A percentile compares a stretch with the other conserved stretches of the same genome.
Conservation (phyloP, 306 rosid genomes). For the Lotus japonicus region DNA sequence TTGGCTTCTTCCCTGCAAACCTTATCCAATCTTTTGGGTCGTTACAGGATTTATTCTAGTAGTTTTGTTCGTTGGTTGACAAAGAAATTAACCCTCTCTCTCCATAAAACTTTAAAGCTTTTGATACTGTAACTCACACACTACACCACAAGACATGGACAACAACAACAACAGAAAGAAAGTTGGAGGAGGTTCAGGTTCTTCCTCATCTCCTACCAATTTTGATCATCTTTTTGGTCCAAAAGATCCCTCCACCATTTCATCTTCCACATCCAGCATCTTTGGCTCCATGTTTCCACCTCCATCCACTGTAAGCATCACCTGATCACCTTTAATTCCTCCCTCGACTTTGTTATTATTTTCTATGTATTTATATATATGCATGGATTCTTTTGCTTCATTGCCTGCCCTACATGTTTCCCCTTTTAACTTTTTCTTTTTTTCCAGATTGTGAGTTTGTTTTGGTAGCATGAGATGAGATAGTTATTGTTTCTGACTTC, state of each 20-base stretch:
- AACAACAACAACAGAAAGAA: slow-evolving; percentile 57
- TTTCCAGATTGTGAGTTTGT: background rate
- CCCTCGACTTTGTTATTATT: background rate
- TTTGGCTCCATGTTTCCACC: slow-evolving; percentile 78
- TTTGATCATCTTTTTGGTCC: slow-evolving; percentile 92
- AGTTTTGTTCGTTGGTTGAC: slow-evolving; percentile 52
- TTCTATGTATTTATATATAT: background rate
- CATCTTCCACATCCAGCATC: slow-evolving; percentile 49
- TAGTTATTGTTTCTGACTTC: background rate
- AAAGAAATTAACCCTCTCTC: slow-evolving; percentile 10
- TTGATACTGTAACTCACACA: background rate
- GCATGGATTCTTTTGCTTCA: background rate
- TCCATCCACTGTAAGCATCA: slow-evolving; percentile 46
- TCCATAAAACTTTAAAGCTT: background rate
- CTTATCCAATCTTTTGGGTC: slow-evolving; percentile 53
- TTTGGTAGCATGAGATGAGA: background rate
- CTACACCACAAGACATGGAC: slow-evolving; percentile 41
- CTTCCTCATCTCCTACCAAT: slow-evolving; percentile 37
- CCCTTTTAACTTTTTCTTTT: background rate
- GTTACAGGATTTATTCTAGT: slow-evolving; percentile 25
- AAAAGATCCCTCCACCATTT: slow-evolving; percentile 41
- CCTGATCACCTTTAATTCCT: background rate
- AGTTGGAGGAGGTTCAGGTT: slow-evolving; percentile 18
- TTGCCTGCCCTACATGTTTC: background rate
- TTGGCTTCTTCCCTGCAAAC: slow-evolving; percentile 34